These are phyloP conservation scores for Astrothelium subdiscretum DNA, from an alignment of 495 filamentous ascomycete genomes.

Conservation along the genomic window DNA sequence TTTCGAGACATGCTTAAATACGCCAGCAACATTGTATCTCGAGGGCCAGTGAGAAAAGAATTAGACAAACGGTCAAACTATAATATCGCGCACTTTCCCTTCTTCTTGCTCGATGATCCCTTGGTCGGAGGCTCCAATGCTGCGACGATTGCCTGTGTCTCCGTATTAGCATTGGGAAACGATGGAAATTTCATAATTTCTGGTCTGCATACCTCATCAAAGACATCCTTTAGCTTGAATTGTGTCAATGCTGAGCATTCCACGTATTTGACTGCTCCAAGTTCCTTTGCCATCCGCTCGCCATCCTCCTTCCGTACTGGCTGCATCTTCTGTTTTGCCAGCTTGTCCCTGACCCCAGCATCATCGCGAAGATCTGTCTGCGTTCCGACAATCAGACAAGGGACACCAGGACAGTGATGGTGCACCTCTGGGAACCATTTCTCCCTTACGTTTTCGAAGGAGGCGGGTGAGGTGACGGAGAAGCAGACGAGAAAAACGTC, in stretches of 20 bases:
- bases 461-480: slow-evolving; percentile 95
- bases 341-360: slow-evolving; percentile 74
- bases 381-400: slow-evolving; percentile 94
- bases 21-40: not conserved
- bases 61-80: not conserved
- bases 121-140: slow-evolving; percentile 29
- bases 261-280: slow-evolving; percentile 95
- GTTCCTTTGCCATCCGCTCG: slow-evolving; percentile 89
- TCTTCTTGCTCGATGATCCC: slow-evolving; percentile 8
- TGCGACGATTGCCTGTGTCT: slow-evolving; percentile 29
- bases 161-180: not conserved
- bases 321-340: slow-evolving; percentile 87
- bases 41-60: not conserved
- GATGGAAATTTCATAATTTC: not conserved
- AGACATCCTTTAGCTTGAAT: slow-evolving; percentile 97
- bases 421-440: slow-evolving; percentile 99
- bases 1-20: not conserved
- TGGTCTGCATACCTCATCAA: slow-evolving; percentile 70
- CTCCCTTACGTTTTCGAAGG: slow-evolving; percentile 97
- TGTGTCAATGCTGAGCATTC: slow-evolving; percentile 97
- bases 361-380: slow-evolving; percentile 96
- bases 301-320: slow-evolving; percentile 87
- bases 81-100: slow-evolving; percentile 15
- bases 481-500: slow-evolving; percentile 99
- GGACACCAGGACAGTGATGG: slow-evolving; percentile 95